These are phyloP conservation scores for Eustoma russellianum DNA, from an alignment of 257 asterid species.

Conservation along the genomic window DNA sequence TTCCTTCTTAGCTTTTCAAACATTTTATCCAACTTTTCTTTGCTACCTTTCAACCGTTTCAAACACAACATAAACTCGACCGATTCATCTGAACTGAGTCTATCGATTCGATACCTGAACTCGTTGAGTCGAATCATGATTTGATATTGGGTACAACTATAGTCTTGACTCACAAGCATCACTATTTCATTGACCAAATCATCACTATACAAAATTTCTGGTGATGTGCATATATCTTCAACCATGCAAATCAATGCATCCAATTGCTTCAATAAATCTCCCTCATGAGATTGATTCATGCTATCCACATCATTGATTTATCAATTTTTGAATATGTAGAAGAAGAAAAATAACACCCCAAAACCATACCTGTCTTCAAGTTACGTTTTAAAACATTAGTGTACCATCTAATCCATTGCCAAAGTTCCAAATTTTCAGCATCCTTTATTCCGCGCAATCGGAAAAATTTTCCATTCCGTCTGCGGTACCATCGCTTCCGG, in stretches of 20 bases:
- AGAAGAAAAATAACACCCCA: slow-evolving; percentile 16
- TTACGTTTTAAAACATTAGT: slow-evolving; percentile 25
- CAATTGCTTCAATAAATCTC: slow-evolving; percentile 15
- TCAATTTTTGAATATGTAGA: slow-evolving; percentile 7
- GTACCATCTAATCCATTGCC: slow-evolving; percentile 34
- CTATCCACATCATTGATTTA: not conserved
- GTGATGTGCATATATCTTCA: slow-evolving; percentile 31
- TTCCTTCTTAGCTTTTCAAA: slow-evolving; percentile 24
- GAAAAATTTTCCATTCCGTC: too few relatives aligned
- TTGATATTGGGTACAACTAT: slow-evolving; percentile 26
- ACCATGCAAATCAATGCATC: slow-evolving; percentile 20
- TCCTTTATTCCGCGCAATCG: not conserved
- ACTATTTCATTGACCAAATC: slow-evolving; percentile 25
- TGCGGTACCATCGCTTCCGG: too few relatives aligned
- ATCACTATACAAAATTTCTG: slow-evolving; percentile 22
- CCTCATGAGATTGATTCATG: not conserved
- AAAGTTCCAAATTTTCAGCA: slow-evolving; percentile 14
- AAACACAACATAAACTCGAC: slow-evolving; percentile 26
- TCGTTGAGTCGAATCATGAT: slow-evolving; percentile 21
- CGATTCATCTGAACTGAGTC: slow-evolving; percentile 20
- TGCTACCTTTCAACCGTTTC: slow-evolving; percentile 21
- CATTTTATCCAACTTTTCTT: slow-evolving; percentile 17
- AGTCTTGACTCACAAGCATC: slow-evolving; percentile 28
- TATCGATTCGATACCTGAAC: not conserved
- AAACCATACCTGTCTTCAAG: slow-evolving; percentile 15